Evolutionary conservation across 305 asterid genomes (phyloP).

Genomic region (Rubia tinctorum): DNA sequence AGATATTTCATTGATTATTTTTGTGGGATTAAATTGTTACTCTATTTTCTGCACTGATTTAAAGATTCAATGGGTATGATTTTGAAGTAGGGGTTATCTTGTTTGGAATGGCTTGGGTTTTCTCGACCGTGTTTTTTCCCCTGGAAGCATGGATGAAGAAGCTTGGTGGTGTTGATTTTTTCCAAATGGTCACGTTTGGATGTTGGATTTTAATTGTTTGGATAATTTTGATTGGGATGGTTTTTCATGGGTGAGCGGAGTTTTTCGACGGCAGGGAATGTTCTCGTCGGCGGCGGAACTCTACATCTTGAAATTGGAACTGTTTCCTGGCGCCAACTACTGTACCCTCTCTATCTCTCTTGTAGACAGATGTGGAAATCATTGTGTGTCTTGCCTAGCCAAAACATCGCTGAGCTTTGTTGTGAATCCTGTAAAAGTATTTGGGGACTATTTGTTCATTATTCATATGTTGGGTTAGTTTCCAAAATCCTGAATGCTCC

Average conservation of each 20-base stretch:
- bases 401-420: no score
- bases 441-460: no score
- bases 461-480: no score
- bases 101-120: background rate
- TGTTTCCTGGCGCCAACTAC: no score
- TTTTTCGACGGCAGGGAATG: no score
- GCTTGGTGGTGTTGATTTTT: background rate
- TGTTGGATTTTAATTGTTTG: background rate
- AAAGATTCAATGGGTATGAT: background rate
- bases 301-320: no score
- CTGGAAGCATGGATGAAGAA: background rate
- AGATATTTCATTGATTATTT: slow-evolving; percentile 56
- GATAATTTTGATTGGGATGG: background rate
- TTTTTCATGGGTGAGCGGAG: background rate
- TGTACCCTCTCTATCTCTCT: no score
- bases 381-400: no score
- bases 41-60: background rate
- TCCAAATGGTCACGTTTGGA: background rate
- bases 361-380: no score
- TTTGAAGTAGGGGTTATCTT: slow-evolving; percentile 14
- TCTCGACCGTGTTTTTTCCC: background rate
- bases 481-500: no score
- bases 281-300: no score
- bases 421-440: no score
- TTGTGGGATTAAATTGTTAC: background rate